phyloP scores from a whole-genome alignment of 257 asterid species.

The Rehmannia glutinosa region DNA sequence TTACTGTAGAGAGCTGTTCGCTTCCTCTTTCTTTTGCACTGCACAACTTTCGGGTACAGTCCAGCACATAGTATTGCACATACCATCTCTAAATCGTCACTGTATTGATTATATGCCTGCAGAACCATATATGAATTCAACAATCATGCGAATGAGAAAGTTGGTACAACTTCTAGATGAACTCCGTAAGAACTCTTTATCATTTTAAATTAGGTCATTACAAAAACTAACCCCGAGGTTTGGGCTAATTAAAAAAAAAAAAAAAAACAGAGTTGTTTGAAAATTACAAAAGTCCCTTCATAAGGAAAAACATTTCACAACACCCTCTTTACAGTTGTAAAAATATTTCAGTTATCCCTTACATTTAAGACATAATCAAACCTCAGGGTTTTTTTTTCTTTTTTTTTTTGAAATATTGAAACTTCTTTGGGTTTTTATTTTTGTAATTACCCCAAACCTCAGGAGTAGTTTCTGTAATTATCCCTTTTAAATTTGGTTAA shows the following conservation, averaged over 20 bases:
- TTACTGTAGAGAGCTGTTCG: conserved; percentile 74
- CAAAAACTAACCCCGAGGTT: neutral
- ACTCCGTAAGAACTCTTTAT: neutral
- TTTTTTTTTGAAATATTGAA: too few species aligned
- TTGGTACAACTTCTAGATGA: neutral
- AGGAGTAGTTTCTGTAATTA: neutral
- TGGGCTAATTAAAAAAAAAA: neutral
- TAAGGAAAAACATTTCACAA: too few species aligned
- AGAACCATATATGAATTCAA: neutral
- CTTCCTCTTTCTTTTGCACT: conserved; percentile 93
- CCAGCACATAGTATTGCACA: conserved; percentile 96
- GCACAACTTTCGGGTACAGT: conserved; percentile 92
- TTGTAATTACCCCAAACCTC: neutral
- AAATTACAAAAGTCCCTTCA: too few species aligned
- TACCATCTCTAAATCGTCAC: conserved; percentile 90
- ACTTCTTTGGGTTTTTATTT: too few species aligned
- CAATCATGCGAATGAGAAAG: neutral
- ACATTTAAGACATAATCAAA: too few species aligned
- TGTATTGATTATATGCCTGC: conserved; percentile 74
- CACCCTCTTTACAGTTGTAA: too few species aligned
- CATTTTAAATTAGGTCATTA: neutral
- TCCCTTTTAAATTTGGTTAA: neutral
- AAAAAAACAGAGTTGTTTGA: too few species aligned
- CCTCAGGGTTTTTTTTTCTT: too few species aligned
- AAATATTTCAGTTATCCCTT: too few species aligned